phyloP scores from a whole-genome alignment of 257 asterid genomes.

The Solanum paucissectum region DNA sequence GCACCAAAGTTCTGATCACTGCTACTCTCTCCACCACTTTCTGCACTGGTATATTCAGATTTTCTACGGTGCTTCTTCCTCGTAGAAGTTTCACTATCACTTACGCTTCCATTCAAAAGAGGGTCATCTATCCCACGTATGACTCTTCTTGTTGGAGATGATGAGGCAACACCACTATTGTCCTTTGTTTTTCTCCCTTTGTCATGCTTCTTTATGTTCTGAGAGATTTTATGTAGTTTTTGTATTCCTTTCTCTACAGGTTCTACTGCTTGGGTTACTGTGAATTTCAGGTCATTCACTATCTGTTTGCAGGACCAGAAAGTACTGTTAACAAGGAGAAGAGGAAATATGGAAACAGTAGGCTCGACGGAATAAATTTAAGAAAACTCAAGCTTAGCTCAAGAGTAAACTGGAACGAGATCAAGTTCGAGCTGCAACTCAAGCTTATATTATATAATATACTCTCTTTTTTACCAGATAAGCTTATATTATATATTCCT shows the following conservation, averaged over 20 bases:
- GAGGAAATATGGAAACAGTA: neutral
- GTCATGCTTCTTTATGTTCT: constrained; percentile 71
- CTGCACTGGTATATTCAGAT: constrained; percentile 81
- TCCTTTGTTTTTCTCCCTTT: constrained; percentile 61
- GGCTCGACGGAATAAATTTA: neutral
- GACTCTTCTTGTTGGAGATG: constrained; percentile 41
- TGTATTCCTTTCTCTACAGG: constrained; percentile 90
- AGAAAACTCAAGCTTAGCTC: neutral
- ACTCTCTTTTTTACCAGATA: neutral
- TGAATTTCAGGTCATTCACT: constrained; percentile 88
- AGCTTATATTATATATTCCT: neutral
- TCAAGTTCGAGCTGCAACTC: neutral
- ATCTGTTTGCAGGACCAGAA: constrained; percentile 31
- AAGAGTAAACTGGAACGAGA: neutral
- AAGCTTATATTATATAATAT: neutral
- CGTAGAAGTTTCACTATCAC: constrained; percentile 56
- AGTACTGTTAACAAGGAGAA: neutral
- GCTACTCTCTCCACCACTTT: constrained; percentile 82
- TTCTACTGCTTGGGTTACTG: constrained; percentile 87
- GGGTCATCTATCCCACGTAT: constrained; percentile 94
- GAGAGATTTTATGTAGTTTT: constrained; percentile 65
- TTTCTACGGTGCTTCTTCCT: constrained; percentile 65
- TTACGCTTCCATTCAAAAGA: constrained; percentile 76
- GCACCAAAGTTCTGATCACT: constrained; percentile 49
- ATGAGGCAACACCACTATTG: constrained; percentile 51